These are phyloP conservation scores for Aureobasidium lini DNA, from an alignment of 2,329 filamentous ascomycete species.

Conservation along the genomic window DNA sequence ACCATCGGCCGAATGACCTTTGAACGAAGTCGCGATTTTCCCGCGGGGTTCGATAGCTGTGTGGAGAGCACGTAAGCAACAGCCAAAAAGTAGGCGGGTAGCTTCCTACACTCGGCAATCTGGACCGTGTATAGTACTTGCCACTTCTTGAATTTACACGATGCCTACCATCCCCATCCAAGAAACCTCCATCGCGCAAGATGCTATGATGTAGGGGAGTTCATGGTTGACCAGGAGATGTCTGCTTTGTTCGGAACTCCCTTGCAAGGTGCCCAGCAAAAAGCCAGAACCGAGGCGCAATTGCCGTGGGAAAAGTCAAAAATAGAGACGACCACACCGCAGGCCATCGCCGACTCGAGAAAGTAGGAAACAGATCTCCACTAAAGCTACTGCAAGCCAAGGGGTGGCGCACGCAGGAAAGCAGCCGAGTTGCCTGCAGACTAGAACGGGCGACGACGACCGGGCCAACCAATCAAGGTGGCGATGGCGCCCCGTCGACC, in stretches of 20 bases:
- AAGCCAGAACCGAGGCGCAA: neutral
- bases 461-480: neutral
- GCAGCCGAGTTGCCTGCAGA: neutral
- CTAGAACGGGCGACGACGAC: neutral
- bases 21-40: neutral
- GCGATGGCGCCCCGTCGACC: no score
- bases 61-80: neutral
- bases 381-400: slow-evolving; percentile 1
- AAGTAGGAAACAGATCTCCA: neutral
- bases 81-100: neutral
- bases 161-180: no score
- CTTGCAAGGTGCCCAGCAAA: neutral
- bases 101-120: neutral
- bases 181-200: no score
- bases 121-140: neutral
- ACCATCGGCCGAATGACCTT: neutral
- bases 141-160: no score
- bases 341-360: neutral
- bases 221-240: neutral
- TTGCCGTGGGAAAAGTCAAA: neutral
- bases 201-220: no score
- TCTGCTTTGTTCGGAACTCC: neutral
- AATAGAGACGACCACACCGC: neutral
- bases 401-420: neutral
- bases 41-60: neutral